Evolutionary conservation across 441 rosid species (phyloP), one percentile per base, ranked within the genome.

Genomic region (Adansonia grandidieri): DNA sequence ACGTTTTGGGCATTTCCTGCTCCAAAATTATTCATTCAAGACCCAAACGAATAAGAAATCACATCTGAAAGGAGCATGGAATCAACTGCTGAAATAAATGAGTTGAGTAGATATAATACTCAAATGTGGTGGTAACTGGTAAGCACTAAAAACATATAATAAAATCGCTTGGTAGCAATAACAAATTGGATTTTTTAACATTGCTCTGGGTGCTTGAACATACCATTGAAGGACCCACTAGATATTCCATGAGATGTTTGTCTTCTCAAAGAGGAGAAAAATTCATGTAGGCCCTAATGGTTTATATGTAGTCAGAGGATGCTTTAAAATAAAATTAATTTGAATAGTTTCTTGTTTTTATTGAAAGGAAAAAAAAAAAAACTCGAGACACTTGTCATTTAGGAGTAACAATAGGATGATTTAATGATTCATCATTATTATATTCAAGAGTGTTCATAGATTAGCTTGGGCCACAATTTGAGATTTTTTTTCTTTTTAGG

Each of bases 261-360:
- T 84, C 85, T 78, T 80, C 75, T 82, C 60, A n/a, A 84, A 79
- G 74, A 67, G 28, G 22, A 78, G 48, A 73, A 80, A 77, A 61
- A 51, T 48, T 70, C 19, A 50, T 50, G 61, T 71, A 71, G 61
- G 47, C 14, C 73, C 14, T 70, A 70, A 11, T 47, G 2, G 15
- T 10, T 54, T 32, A n/a, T 37, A 32, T 64, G 44, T n/a, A 37
- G 13, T 9, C 22, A 58, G 64, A 20, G 65, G 13, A 9, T 60
- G 15, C 0, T 5, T 6, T 44, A 50, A 10, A 2, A 50, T 11
- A 11, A 22, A 6, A 5, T 40, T 5, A 40, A 4, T 40, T 40
- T 4, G 6, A 40, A 40, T 40, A 40, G 44, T 4, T 40, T 40
- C 24, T 61, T 4, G 14, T 10, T 28, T 28, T 63, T 28, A 58